A percentile compares a stretch with the other conserved stretches of the same genome.
These are phyloP conservation scores for Fraxinus platypoda DNA, from an alignment of 305 asterid genomes.

Conservation along the genomic window DNA sequence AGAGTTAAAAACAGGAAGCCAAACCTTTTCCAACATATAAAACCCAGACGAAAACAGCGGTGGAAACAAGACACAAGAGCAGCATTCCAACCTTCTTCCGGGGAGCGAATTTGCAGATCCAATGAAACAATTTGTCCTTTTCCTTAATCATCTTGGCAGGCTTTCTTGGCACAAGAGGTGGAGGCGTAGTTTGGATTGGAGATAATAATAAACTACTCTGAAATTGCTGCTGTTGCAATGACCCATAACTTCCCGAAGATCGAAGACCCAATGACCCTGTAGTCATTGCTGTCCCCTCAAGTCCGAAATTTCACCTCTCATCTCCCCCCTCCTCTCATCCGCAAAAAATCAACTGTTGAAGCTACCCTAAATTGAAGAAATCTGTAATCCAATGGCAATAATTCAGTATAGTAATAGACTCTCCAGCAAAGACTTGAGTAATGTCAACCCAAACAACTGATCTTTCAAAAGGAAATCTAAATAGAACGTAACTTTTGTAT, in stretches of 20 bases:
- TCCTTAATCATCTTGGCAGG: conserved; percentile 76
- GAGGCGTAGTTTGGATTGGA: conserved; percentile 58
- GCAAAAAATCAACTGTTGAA: conserved; percentile 25
- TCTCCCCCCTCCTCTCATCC: conserved; percentile 50
- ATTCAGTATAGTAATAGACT: not conserved
- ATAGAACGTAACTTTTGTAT: conserved; percentile 21
- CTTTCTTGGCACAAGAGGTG: conserved; percentile 57
- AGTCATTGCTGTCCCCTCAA: conserved; percentile 69
- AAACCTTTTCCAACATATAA: conserved; percentile 72
- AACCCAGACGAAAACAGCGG: conserved; percentile 71
- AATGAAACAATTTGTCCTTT: conserved; percentile 63
- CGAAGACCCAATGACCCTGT: conserved; percentile 89
- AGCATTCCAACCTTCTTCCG: conserved; percentile 81
- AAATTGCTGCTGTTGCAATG: conserved; percentile 57
- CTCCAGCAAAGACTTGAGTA: conserved; percentile 17
- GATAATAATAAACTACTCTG: conserved; percentile 48
- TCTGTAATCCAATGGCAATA: conserved; percentile 29
- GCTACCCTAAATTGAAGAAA: not conserved
- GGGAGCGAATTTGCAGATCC: conserved; percentile 78
- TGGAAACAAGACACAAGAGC: conserved; percentile 60
- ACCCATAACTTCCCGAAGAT: conserved; percentile 90
- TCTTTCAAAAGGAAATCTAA: conserved; percentile 9
- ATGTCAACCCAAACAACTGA: conserved; percentile 24
- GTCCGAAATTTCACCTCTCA: conserved; percentile 54
- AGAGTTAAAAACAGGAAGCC: conserved; percentile 21